Conservation (phyloP, 1,284 basidiomycete species). For the Xanthoconium separans region DNA sequence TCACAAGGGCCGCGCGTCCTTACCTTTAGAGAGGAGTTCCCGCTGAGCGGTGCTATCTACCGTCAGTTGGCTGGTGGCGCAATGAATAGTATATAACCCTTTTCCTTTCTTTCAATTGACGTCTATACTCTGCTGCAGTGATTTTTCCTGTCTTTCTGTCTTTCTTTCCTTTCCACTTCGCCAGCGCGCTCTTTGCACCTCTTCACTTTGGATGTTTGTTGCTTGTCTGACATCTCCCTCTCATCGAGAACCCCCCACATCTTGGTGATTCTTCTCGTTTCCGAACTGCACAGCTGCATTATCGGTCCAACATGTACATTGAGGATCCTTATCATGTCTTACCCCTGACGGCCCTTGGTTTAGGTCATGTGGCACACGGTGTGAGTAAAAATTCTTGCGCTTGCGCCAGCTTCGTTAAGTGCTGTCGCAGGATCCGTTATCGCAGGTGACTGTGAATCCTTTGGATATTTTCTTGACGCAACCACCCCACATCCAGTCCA, state of each 20-base stretch:
- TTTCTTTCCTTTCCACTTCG: not conserved
- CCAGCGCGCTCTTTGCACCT: no score
- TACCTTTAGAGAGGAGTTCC: not conserved
- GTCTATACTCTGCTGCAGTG: not conserved
- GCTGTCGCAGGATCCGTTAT: not conserved
- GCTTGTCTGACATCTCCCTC: no score
- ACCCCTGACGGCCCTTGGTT: not conserved
- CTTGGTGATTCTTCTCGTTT: not conserved
- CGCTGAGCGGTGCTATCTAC: not conserved
- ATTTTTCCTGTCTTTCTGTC: not conserved
- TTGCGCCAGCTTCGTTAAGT: not conserved
- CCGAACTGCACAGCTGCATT: not conserved
- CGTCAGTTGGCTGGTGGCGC: not conserved
- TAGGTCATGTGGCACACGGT: not conserved
- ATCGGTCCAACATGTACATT: slow-evolving; percentile 8
- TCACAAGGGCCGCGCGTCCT: not conserved
- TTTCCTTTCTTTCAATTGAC: not conserved
- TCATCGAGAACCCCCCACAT: not conserved
- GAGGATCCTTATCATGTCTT: not conserved
- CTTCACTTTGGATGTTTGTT: not conserved
- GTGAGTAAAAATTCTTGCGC: slow-evolving; percentile 10
- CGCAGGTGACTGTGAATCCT: slow-evolving; percentile 7
- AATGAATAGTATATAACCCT: not conserved
- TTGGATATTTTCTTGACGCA: not conserved
- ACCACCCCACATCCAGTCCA: not conserved